Evolutionary conservation across 2,329 filamentous ascomycete species (phyloP), one percentile per base, ranked within the genome.

Genomic region (Paraconiothyrium brasiliense): DNA sequence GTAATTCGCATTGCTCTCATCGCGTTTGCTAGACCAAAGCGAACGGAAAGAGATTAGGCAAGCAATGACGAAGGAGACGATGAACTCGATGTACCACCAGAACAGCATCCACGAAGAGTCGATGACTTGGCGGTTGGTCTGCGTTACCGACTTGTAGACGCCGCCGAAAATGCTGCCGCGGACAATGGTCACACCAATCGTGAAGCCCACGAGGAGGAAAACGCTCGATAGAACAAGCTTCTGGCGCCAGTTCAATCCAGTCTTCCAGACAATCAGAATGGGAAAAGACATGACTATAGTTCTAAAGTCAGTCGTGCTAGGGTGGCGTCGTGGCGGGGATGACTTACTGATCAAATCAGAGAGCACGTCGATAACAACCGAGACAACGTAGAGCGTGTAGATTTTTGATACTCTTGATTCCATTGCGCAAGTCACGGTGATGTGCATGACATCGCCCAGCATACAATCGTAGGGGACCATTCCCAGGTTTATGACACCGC

Each of bases 11-110:
- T 34, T 39, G 16, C 9, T 50, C n/a, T 56, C 39, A 7, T 57
- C 55, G 22, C 55, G 49, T 5, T 39, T 50, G 55, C 55, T 57
- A 3, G 43, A 27, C 55, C 55, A 57, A 16, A 57, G 44, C 10
- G 55, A 57, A 14, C 55, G 55, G 55, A 57, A 57, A 20, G 55
- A 57, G 34, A 57, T 27, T 20, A 50, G 14, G 46, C 55, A 50
- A 10, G 55, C 55, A 46, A 54, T 59, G 41, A 59, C 27, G 46
- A 54, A 59, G 24, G 57, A 54, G 9, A 55, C 51, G 43, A 56
- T 20, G 44, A 56, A 54, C 51, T 60, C 58, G n/a, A 60, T 56
- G 58, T 41, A 60, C 43, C 50, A 60, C 57, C 57, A 59, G 49
- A 59, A 59, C 3, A 47, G 41, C 51, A 60, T 60, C 58, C 50